phyloP scores from a whole-genome alignment of 441 rosid species.

The Lepidium campestre region DNA sequence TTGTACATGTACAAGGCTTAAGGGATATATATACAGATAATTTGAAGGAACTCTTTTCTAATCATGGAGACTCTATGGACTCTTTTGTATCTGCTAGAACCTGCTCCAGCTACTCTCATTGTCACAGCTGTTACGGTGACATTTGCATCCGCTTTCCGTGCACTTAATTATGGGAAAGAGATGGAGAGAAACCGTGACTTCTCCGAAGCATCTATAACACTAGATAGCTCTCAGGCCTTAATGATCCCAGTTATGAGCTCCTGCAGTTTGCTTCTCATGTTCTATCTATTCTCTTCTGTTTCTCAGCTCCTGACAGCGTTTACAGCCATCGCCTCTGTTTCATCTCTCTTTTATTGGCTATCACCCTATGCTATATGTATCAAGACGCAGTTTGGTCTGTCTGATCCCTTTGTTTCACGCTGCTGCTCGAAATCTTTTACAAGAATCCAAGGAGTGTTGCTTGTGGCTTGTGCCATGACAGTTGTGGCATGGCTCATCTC shows the following conservation, averaged over 20 bases:
- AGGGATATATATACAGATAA: constrained; percentile 4
- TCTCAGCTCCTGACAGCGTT: constrained; percentile 86
- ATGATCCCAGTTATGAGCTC: constrained; percentile 98
- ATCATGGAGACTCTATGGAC: constrained; percentile 83
- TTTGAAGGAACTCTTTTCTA: constrained; percentile 11
- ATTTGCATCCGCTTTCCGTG: constrained; percentile 88
- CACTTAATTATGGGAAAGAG: constrained; percentile 85
- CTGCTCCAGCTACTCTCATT: constrained; percentile 80
- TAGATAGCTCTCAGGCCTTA: constrained; percentile 82
- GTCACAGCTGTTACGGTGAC: constrained; percentile 84
- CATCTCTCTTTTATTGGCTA: constrained; percentile 80
- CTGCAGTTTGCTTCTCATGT: constrained; percentile 92
- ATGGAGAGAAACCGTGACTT: constrained; percentile 90
- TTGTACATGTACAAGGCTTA: constrained; percentile 12
- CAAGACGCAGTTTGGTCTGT: constrained; percentile 58
- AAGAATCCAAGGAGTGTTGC: constrained; percentile 55
- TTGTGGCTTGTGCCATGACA: constrained; percentile 43
- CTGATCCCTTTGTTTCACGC: constrained; percentile 81
- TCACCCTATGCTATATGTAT: constrained; percentile 54
- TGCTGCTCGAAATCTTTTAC: constrained; percentile 86
- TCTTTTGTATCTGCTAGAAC: constrained; percentile 76
- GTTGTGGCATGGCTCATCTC: constrained; percentile 88
- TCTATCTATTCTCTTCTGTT: constrained; percentile 86
- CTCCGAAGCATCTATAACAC: constrained; percentile 74
- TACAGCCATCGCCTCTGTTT: constrained; percentile 87